A percentile compares a stretch with the other conserved stretches of the same genome.
These are phyloP conservation scores for Colletotrichum sp. DNA, from an alignment of 2,329 filamentous ascomycete species.

Conservation along the genomic window DNA sequence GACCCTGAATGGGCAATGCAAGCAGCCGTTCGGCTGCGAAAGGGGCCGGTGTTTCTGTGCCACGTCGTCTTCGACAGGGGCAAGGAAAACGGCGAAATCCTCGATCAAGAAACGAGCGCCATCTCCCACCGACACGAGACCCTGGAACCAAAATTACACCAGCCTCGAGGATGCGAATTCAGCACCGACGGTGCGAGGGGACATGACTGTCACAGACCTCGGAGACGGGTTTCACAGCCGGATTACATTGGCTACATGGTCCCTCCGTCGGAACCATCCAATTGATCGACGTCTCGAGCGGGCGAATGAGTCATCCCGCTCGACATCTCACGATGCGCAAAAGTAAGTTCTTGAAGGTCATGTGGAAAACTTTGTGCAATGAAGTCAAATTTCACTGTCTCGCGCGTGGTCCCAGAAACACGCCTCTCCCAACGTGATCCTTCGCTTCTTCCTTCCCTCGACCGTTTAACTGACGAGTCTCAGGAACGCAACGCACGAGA, in stretches of 20 bases:
- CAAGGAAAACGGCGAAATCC: not conserved
- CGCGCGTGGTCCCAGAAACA: not conserved
- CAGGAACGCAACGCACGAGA: not conserved
- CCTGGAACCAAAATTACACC: not conserved
- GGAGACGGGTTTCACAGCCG: not conserved
- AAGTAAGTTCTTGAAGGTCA: not conserved
- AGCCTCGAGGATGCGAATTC: not conserved
- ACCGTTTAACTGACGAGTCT: not conserved
- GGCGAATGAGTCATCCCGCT: not conserved
- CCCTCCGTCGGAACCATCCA: not conserved
- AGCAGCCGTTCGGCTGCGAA: not conserved
- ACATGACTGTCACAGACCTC: not conserved
- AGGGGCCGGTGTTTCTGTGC: not conserved
- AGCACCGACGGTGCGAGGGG: not conserved
- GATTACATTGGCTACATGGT: not conserved
- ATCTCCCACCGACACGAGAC: not conserved
- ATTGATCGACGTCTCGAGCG: not conserved
- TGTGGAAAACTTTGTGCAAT: conserved; percentile 14
- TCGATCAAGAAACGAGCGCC: not conserved
- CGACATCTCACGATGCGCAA: not conserved
- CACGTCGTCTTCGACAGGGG: not conserved
- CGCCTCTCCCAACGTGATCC: not conserved
- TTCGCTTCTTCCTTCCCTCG: not conserved
- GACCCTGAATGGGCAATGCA: not conserved
- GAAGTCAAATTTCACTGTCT: not conserved